Conservation (phyloP, 2,329 filamentous ascomycete species). For the Plectosphaerella sp. region DNA sequence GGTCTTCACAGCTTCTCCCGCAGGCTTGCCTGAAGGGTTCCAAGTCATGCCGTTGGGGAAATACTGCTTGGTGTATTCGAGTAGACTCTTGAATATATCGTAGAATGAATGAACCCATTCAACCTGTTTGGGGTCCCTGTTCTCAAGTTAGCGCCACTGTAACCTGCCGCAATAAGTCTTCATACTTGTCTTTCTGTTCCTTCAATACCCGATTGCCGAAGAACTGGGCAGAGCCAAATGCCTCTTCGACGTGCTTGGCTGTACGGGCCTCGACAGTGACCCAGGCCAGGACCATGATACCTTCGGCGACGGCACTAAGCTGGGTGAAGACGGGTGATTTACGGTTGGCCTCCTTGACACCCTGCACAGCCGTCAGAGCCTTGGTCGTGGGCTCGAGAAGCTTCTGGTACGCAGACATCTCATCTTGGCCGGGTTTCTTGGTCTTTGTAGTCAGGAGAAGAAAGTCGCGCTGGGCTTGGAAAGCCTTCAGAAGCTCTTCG, state of each 20-base stretch:
- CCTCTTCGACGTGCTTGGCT: constrained; percentile 79
- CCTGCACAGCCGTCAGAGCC: constrained; percentile 71
- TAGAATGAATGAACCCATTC: constrained; percentile 95
- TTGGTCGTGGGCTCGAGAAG: constrained; percentile 85
- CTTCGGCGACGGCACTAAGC: constrained; percentile 82
- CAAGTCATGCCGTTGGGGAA: constrained; percentile 77
- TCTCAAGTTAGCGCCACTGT: constrained; percentile 7
- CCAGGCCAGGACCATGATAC: constrained; percentile 87
- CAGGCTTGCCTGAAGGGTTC: constrained; percentile 75
- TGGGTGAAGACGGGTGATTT: constrained; percentile 73
- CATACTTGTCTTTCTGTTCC: constrained; percentile 71
- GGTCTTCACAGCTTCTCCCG: constrained; percentile 59
- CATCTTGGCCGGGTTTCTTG: constrained; percentile 76
- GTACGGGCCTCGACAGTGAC: constrained; percentile 81
- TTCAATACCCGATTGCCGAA: constrained; percentile 93
- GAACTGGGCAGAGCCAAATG: constrained; percentile 80
- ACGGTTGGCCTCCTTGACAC: constrained; percentile 78
- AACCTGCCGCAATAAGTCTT: constrained; percentile 1
- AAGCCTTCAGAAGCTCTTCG: constrained; percentile 55
- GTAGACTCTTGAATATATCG: constrained; percentile 78
- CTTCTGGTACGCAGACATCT: constrained; percentile 65
- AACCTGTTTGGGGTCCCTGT: constrained; percentile 72
- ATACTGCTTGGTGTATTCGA: constrained; percentile 79
- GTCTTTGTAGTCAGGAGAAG: constrained; percentile 84
- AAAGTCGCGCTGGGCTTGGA: constrained; percentile 82